phyloP scores from a whole-genome alignment of 371 early-diverging fungal species.

The Coemansia sp. region DNA sequence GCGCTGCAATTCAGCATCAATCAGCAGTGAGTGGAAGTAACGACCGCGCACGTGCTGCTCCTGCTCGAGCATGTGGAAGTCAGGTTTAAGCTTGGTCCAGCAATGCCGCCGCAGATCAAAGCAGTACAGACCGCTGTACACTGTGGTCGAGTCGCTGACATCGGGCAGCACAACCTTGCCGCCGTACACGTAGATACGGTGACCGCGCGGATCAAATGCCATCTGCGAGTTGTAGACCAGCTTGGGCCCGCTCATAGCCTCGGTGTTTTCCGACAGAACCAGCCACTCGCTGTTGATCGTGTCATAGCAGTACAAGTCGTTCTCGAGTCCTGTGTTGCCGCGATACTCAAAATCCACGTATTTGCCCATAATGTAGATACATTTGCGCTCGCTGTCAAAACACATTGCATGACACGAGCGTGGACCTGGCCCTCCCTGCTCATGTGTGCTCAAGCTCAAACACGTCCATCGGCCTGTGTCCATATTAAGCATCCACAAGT shows the following conservation, averaged over 20 bases:
- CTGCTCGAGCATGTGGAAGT: conserved; percentile 45
- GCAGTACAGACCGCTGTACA: conserved; percentile 83
- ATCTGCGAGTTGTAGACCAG: conserved; percentile 95
- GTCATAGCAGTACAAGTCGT: conserved; percentile 89
- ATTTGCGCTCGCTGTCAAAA: conserved; percentile 71
- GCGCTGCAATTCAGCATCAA: conserved; percentile 68
- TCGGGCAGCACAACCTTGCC: conserved; percentile 71
- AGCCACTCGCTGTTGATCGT: conserved; percentile 69
- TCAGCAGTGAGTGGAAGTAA: conserved; percentile 88
- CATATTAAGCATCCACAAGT: conserved; percentile 86
- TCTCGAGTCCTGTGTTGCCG: conserved; percentile 61
- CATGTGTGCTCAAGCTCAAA: conserved; percentile 70
- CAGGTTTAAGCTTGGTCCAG: conserved; percentile 71
- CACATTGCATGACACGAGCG: conserved; percentile 93
- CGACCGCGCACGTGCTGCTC: conserved; percentile 57
- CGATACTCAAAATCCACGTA: conserved; percentile 78
- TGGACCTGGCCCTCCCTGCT: conserved; percentile 82
- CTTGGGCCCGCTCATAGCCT: conserved; percentile 80
- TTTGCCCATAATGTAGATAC: conserved; percentile 81
- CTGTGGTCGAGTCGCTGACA: conserved; percentile 58
- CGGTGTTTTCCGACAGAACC: conserved; percentile 72
- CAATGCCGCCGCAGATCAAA: conserved; percentile 63
- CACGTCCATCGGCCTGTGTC: conserved; percentile 67
- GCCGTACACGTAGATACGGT: conserved; percentile 86
- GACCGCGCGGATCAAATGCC: conserved; percentile 73